These are phyloP conservation scores for Ensete ventricosum DNA, from an alignment of 176 grass and related monocot genomes.

Conservation along the genomic window DNA sequence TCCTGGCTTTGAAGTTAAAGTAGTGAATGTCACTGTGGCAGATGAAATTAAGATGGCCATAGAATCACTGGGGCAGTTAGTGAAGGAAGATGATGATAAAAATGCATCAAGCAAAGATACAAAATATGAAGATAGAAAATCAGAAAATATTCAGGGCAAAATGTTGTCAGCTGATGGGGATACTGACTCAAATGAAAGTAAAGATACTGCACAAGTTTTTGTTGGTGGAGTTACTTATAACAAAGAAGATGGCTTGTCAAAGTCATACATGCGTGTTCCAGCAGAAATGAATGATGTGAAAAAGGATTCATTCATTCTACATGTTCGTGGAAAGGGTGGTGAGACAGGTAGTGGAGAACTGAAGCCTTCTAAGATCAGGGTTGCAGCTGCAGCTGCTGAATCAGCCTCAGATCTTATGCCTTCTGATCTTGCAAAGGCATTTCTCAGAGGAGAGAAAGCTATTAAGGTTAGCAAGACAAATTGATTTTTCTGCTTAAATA, in stretches of 20 bases:
- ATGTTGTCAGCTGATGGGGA: slow-evolving; percentile 30
- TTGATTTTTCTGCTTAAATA: no score
- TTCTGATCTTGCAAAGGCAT: slow-evolving; percentile 60
- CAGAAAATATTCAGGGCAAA: slow-evolving; percentile 40
- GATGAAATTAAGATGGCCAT: slow-evolving; percentile 49
- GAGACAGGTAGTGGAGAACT: slow-evolving; percentile 34
- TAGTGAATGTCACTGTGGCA: slow-evolving; percentile 40
- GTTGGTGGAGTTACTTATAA: slow-evolving; percentile 84
- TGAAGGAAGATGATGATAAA: slow-evolving; percentile 53
- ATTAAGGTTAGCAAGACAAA: slow-evolving; percentile 40
- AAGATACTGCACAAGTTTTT: slow-evolving; percentile 57
- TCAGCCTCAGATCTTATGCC: slow-evolving; percentile 78
- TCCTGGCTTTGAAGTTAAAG: slow-evolving; percentile 70
- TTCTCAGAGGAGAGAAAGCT: slow-evolving; percentile 63
- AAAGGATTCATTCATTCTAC: slow-evolving; percentile 69
- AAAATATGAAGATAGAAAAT: slow-evolving; percentile 10
- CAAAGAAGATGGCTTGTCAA: slow-evolving; percentile 53
- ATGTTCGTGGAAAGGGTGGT: slow-evolving; percentile 53
- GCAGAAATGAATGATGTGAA: slow-evolving; percentile 72
- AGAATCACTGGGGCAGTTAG: slow-evolving; percentile 35
- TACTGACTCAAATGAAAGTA: slow-evolving; percentile 45
- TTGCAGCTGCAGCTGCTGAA: slow-evolving; percentile 63
- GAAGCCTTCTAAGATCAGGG: slow-evolving; percentile 51
- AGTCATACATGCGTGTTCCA: slow-evolving; percentile 55
- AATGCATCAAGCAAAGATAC: slow-evolving; percentile 32